Conservation (phyloP, 2,329 filamentous ascomycete genomes). For the Botrytis cinerea region DNA sequence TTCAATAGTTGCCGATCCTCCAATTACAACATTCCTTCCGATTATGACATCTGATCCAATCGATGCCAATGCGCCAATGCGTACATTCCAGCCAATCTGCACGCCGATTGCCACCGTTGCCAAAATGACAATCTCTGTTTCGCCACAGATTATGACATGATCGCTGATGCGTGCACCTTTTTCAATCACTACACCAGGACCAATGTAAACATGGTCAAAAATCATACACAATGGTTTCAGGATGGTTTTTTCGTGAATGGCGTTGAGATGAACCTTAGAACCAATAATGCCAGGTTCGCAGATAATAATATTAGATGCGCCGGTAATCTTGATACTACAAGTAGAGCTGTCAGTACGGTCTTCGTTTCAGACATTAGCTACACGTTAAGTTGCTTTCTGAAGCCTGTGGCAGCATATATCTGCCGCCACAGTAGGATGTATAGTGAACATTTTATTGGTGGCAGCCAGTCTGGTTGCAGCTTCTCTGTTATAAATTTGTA, state of each 20-base stretch:
- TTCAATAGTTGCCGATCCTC: background rate
- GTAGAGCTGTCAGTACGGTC: background rate
- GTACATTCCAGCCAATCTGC: background rate
- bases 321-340: background rate
- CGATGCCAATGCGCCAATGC: background rate
- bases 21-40: background rate
- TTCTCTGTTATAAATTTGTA: background rate
- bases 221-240: background rate
- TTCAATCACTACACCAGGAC: background rate
- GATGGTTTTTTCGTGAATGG: no score
- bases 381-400: background rate
- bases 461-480: background rate
- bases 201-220: background rate
- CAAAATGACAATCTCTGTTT: background rate
- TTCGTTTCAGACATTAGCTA: background rate
- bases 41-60: background rate
- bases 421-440: background rate
- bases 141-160: background rate
- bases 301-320: background rate
- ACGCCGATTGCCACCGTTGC: background rate
- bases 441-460: no score
- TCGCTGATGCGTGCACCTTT: accelerated
- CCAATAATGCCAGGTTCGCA: no score
- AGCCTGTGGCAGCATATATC: background rate
- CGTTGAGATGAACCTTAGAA: background rate